Base-by-base conservation (phyloP, 495 filamentous ascomycete genomes). In the Saxophila tyrrhenica region DNA sequence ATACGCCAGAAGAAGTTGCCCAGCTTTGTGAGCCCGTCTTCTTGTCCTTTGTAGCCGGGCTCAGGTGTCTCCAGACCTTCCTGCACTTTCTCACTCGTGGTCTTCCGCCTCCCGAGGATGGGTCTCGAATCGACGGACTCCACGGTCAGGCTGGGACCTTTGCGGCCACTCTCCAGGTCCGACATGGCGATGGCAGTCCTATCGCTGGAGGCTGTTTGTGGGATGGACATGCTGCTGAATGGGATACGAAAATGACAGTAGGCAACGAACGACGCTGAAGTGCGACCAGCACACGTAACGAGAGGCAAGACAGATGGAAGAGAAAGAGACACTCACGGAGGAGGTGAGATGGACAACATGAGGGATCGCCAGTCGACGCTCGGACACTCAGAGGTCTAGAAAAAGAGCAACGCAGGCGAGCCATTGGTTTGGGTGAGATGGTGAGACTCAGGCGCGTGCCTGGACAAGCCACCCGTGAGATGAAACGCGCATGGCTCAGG, bases 1-100 rank as follows among this genome's bases (percentile, higher is more conserved):
- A 60, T 46, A 50, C 23, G 20, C 41, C 41, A 44, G 41, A 44
- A 17, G 16, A n/a, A 44, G 41, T 44, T 44, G 41, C 41, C 41
- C 3, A 44, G 7, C 19, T 44, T 44, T 21, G 41, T 44, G 41
- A 44, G 41, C 7, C 41, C 41, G 19, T 44, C 41, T 21, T 44
- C 41, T 44, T 44, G 5, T 5, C 41, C 41, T 21, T 44, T n/a
- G 41, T 44, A 44, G 16, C 7, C 41, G 7, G 7, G 7, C n/a
- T n/a, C 7, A 5, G 41, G 16, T 5, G 41, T 5, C 41, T 44
- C 41, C 41, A n/a, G 16, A 7, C 41, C 19, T 5, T 17, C 16
- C 7, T 44, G 15, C 3, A 44, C 17, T 7, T 17, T 21, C 15
- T 44, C 41, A n/a, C 41, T 44, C 16, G 41, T 44, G 19, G 41